A percentile compares a stretch with the other conserved stretches of the same genome.
Conservation (phyloP, 2,329 filamentous ascomycete species). For the Chrysosporium keratinophilum region DNA sequence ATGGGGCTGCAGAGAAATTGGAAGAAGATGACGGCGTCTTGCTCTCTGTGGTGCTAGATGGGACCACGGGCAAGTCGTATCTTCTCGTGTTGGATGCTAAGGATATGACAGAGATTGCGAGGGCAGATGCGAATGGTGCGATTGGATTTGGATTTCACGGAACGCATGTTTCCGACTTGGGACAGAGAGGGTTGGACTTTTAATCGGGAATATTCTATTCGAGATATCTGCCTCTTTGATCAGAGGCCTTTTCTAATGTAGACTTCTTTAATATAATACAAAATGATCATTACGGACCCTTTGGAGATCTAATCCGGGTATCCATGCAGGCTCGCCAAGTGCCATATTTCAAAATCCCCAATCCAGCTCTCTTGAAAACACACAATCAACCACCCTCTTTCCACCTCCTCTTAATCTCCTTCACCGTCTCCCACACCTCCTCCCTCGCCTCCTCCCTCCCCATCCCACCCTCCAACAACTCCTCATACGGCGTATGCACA, state of each 20-base stretch:
- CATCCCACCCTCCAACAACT: slow-evolving; percentile 22
- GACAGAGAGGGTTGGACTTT: neutral
- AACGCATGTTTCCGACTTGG: slow-evolving; percentile 25
- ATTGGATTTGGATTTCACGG: slow-evolving; percentile 48
- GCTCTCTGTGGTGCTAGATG: slow-evolving; percentile 45
- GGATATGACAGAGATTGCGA: slow-evolving; percentile 41
- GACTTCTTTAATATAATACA: neutral
- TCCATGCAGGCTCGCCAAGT: neutral
- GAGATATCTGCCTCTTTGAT: neutral
- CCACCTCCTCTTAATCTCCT: slow-evolving; percentile 26
- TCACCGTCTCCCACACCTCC: slow-evolving; percentile 24
- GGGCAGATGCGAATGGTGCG: slow-evolving; percentile 40
- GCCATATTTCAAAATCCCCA: neutral
- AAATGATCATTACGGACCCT: neutral
- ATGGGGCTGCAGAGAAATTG: slow-evolving; percentile 5
- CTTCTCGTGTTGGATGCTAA: slow-evolving; percentile 43
- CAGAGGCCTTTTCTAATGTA: neutral
- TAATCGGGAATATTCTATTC: neutral
- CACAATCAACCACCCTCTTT: slow-evolving; percentile 15
- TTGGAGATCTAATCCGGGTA: neutral
- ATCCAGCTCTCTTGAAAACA: neutral
- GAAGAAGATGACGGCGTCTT: slow-evolving; percentile 46
- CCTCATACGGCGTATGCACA: slow-evolving; percentile 33
- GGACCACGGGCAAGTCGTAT: slow-evolving; percentile 41
- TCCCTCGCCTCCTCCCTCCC: slow-evolving; percentile 25